Conservation (phyloP, 192 early-diverging fungal genomes). For the Podila horticola region DNA sequence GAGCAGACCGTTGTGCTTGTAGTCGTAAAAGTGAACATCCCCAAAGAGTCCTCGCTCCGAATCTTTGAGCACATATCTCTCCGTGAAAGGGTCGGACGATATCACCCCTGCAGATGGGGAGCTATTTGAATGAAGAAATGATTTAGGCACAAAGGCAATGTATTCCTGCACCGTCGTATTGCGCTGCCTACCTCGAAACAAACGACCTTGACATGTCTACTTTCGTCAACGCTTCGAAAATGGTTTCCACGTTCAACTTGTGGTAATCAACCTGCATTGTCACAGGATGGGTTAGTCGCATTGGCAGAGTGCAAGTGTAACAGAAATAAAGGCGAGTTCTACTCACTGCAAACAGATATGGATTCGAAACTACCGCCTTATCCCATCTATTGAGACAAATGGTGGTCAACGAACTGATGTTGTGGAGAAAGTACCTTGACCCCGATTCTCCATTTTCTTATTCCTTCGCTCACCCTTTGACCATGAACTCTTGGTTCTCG, state of each 20-base stretch:
- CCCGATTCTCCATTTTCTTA: not conserved
- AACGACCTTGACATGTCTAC: conserved; percentile 26
- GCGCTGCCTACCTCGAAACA: conserved; percentile 32
- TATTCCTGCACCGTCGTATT: too few relatives aligned
- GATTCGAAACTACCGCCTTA: conserved; percentile 15
- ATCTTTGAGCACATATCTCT: conserved; percentile 27
- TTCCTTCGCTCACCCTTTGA: conserved; percentile 46
- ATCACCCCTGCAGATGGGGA: conserved; percentile 43
- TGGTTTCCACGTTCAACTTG: conserved; percentile 35
- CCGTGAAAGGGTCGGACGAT: conserved; percentile 18
- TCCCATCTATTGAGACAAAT: conserved; percentile 18
- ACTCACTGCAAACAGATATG: conserved; percentile 29
- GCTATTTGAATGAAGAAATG: not conserved
- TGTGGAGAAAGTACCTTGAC: not conserved
- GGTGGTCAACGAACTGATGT: not conserved
- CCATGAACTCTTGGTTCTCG: conserved; percentile 62
- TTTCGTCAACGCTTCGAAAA: conserved; percentile 1
- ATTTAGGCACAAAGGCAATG: too few relatives aligned
- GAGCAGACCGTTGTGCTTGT: conserved; percentile 45
- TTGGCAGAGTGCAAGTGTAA: not conserved
- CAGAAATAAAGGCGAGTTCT: too few relatives aligned
- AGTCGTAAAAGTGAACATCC: conserved; percentile 49
- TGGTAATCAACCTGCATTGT: conserved; percentile 25
- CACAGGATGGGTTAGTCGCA: not conserved
- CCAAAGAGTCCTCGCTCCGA: conserved; percentile 30